phyloP scores from a whole-genome alignment of 331 rosid species.

The Acacia pycnantha region DNA sequence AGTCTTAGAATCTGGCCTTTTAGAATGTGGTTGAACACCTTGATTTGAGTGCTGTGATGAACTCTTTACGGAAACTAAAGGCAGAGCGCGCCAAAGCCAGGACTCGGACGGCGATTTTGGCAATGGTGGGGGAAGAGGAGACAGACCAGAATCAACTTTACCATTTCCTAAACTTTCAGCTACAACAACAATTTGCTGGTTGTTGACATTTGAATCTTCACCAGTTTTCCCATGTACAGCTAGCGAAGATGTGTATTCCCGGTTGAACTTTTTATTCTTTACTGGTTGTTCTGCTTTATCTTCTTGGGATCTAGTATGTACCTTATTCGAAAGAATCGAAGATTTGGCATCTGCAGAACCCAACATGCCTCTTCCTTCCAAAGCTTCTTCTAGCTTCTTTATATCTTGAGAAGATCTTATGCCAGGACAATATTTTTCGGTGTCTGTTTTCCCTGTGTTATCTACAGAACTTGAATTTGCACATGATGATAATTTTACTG shows the following conservation, averaged over 20 bases:
- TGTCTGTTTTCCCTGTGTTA: slow-evolving; percentile 16
- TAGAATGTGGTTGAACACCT: slow-evolving; percentile 27
- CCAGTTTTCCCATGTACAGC: slow-evolving; percentile 28
- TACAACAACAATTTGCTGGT: slow-evolving; percentile 36
- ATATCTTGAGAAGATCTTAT: slow-evolving; percentile 45
- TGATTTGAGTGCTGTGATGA: slow-evolving; percentile 32
- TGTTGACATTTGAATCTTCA: slow-evolving; percentile 33
- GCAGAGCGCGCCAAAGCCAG: slow-evolving; percentile 85
- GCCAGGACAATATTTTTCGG: slow-evolving; percentile 9
- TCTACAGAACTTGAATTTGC: slow-evolving; percentile 41
- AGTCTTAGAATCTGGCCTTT: slow-evolving; percentile 45
- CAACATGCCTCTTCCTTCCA: slow-evolving; percentile 25
- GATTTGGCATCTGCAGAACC: slow-evolving; percentile 30
- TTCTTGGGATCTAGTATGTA: slow-evolving; percentile 31
- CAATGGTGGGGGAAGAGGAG: slow-evolving; percentile 70
- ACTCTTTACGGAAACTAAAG: slow-evolving; percentile 58
- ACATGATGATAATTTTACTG: slow-evolving; percentile 24
- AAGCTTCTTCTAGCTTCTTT: slow-evolving; percentile 37
- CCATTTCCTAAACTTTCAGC: slow-evolving; percentile 38
- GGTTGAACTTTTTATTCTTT: background rate
- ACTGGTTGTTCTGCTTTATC: background rate
- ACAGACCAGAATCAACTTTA: slow-evolving; percentile 20
- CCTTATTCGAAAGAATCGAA: slow-evolving; percentile 25
- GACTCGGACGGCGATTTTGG: slow-evolving; percentile 96
- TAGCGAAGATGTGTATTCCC: slow-evolving; percentile 31